These are phyloP conservation scores for Pseudoscleropodium purum DNA, from an alignment of 225 moss, liverwort and hornwort species.

Conservation along the genomic window DNA sequence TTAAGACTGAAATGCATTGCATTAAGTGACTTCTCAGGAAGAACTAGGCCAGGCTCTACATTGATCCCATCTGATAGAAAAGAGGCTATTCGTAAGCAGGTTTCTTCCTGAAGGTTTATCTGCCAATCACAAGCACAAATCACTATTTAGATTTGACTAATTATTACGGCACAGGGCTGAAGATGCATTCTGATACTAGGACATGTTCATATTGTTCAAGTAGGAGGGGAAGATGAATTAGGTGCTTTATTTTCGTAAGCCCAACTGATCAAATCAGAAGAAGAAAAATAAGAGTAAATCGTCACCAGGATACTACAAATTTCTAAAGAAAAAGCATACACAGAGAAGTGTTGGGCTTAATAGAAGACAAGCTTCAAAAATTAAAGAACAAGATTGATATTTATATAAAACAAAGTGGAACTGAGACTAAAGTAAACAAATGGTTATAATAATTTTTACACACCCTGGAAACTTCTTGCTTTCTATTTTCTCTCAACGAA, in stretches of 20 bases:
- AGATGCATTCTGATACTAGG: not conserved
- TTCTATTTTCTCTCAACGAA: not conserved
- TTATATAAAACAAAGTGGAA: not conserved
- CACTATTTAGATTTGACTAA: not conserved
- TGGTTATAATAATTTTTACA: not conserved
- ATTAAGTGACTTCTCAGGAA: conserved; percentile 82
- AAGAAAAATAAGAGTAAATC: not conserved
- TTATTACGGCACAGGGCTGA: not conserved
- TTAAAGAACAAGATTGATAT: not conserved
- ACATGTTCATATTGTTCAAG: not conserved
- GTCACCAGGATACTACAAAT: not conserved
- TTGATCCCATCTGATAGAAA: conserved; percentile 92
- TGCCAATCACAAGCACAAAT: conserved; percentile 21
- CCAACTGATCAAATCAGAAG: not conserved
- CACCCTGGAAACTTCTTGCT: not conserved
- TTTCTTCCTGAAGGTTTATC: conserved; percentile 92
- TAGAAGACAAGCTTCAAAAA: not conserved
- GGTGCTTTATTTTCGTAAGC: not conserved
- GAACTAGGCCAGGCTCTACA: conserved; percentile 81
- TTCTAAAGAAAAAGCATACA: not conserved
- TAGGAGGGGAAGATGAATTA: not conserved
- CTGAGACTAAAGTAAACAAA: not conserved
- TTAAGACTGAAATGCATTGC: conserved; percentile 88
- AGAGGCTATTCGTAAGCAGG: conserved; percentile 90
- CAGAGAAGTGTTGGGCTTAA: not conserved